phyloP scores from a whole-genome alignment of 495 filamentous ascomycete species.

The Glutinoglossum americanum region DNA sequence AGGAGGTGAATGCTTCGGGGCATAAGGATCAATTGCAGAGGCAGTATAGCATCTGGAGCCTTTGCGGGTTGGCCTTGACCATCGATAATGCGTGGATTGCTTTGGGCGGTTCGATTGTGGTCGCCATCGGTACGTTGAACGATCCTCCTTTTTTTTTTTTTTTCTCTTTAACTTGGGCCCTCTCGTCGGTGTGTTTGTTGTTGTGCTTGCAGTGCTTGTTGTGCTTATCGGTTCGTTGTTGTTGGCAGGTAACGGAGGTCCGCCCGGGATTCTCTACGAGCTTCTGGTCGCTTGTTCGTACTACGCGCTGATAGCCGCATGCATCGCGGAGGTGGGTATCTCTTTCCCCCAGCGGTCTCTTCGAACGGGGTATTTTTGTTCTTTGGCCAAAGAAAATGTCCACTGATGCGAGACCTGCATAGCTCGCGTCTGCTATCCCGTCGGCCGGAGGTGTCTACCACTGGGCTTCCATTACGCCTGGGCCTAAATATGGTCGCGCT shows the following conservation, averaged over 20 bases:
- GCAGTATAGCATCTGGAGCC: conserved; percentile 29
- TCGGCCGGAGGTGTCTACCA: conserved; percentile 72
- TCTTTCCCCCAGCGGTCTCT: too few relatives aligned
- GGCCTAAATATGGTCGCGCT: conserved; percentile 41
- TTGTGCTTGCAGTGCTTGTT: too few relatives aligned
- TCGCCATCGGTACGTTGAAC: conserved; percentile 26
- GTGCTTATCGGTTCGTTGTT: too few relatives aligned
- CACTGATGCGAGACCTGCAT: too few relatives aligned
- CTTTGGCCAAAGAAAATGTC: too few relatives aligned
- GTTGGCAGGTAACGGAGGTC: conserved; percentile 29
- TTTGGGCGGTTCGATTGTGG: conserved; percentile 28
- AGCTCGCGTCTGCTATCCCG: conserved; percentile 60
- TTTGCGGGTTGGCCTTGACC: conserved; percentile 29
- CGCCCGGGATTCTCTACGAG: conserved; percentile 34
- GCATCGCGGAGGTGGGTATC: conserved; percentile 10
- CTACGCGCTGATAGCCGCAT: conserved; percentile 18
- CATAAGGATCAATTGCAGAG: conserved; percentile 32
- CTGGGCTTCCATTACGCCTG: conserved; percentile 59
- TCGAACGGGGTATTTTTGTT: too few relatives aligned
- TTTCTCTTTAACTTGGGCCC: too few relatives aligned
- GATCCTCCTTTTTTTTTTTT: neutral
- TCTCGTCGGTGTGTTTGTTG: too few relatives aligned
- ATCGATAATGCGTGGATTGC: conserved; percentile 35
- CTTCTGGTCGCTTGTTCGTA: conserved; percentile 30
- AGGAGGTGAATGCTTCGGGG: conserved; percentile 29